Percentiles rank a stretch among this genome's conserved stretches.
Evolutionary conservation across 1,284 basidiomycete species (phyloP).

Genomic region (Neonothopanus nambi): DNA sequence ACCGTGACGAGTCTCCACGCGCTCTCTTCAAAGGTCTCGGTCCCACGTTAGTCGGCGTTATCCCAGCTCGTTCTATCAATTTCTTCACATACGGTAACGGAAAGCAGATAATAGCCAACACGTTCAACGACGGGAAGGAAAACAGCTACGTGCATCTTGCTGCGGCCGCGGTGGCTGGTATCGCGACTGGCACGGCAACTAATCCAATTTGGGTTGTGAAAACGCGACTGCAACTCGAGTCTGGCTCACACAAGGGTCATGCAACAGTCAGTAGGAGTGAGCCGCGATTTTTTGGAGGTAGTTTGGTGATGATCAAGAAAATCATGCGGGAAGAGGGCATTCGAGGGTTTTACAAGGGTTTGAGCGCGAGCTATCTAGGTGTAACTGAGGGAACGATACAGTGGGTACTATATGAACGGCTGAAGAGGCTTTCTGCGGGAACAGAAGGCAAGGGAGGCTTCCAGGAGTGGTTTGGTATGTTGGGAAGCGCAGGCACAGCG

Average conservation of each 20-base stretch:
- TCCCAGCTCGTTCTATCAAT: slow-evolving; percentile 96
- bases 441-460: slow-evolving; percentile 57
- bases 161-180: slow-evolving; percentile 85
- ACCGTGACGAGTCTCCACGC: slow-evolving; percentile 85
- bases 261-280: slow-evolving; percentile 22
- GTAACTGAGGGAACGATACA: slow-evolving; percentile 97
- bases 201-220: slow-evolving; percentile 99
- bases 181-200: slow-evolving; percentile 87
- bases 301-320: slow-evolving; percentile 62
- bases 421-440: slow-evolving; percentile 64
- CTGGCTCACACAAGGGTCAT: slow-evolving; percentile 24
- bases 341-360: slow-evolving; percentile 90
- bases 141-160: slow-evolving; percentile 84
- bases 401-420: slow-evolving; percentile 93
- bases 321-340: slow-evolving; percentile 86
- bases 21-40: slow-evolving; percentile 96
- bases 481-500: slow-evolving; percentile 90
- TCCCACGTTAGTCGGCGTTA: slow-evolving; percentile 91
- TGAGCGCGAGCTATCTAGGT: slow-evolving; percentile 94
- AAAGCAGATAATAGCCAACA: slow-evolving; percentile 85
- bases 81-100: slow-evolving; percentile 99
- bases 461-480: slow-evolving; percentile 76
- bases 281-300: slow-evolving; percentile 48
- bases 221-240: slow-evolving; percentile 83
- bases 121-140: slow-evolving; percentile 83